Base-by-base conservation (phyloP, 2,329 filamentous ascomycete species). In the Talaromyces verruculosus region DNA sequence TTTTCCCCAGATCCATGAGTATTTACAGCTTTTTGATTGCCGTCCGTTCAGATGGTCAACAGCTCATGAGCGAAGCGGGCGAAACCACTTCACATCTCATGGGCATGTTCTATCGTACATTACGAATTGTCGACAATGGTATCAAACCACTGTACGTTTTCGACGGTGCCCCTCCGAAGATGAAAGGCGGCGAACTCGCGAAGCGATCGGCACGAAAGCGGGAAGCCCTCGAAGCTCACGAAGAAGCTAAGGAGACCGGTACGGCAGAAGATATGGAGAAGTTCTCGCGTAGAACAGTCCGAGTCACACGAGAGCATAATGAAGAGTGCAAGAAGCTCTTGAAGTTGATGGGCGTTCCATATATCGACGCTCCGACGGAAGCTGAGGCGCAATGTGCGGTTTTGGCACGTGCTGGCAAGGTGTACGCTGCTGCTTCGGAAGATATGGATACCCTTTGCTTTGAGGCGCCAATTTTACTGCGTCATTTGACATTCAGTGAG, bases 381-480 rank as follows among this genome's bases (percentile, higher is more conserved):
- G 95, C 95, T 4, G 95, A 99, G 82, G 95, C 95, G 1, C 95
- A 99, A 77, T 99, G 95, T 77, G 95, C 95, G 2, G 90, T 89
- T 47, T 84, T 99, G 68, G 95, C 95, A 0, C 85, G 90, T 68
- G 93, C 91, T 5, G 94, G 93, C 43, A 98, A 98, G 81, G 95
- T 99, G 61, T 99, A 96, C 77, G 95, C 93, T 3, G 95, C 95
- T 22, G 95, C 95, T 2, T 96, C 91, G 69, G 95, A 99, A 80
- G 95, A 99, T 80, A 99, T 99, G 95, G 95, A 99, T 76, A 99
- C 95, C 0, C 83, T 99, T 64, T 98, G 94, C 74, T 99, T 99
- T 79, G 89, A 97, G 73, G 86, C 93, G 61, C 95, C 95, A 0
- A 93, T 99, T 67, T 82, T 99, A 57, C 82, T 99, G 69, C 87